Conservation (phyloP, 441 rosid species). For the Erodium texanum region DNA sequence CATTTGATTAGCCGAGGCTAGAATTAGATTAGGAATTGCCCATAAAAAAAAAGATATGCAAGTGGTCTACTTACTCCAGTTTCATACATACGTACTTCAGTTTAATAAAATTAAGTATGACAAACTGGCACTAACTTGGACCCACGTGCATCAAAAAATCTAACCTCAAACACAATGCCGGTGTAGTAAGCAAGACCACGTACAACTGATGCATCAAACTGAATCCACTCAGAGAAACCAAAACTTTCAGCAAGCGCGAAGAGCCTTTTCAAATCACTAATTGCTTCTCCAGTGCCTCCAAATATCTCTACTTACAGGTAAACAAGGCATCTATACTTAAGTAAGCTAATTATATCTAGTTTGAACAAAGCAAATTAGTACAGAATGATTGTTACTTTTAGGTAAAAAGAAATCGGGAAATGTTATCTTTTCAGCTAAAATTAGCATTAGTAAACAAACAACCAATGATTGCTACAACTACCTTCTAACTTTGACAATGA, state of each 20-base stretch:
- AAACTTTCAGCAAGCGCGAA: conserved; percentile 79
- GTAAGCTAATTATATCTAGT: background rate
- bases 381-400: background rate
- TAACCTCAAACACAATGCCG: conserved; percentile 90
- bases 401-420: background rate
- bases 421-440: background rate
- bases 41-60: no score
- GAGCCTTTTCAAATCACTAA: conserved; percentile 62
- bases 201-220: conserved; percentile 88
- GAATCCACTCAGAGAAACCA: conserved; percentile 87
- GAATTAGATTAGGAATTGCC: no score
- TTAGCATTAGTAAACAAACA: background rate
- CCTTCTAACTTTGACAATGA: conserved; percentile 77
- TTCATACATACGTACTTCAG: background rate
- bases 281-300: conserved; percentile 73
- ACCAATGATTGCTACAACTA: conserved; percentile 19
- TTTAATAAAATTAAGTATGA: background rate
- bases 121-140: background rate
- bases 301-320: conserved; percentile 40
- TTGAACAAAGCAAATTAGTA: background rate
- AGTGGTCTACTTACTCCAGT: background rate
- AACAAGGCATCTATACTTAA: background rate
- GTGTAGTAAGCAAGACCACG: conserved; percentile 97
- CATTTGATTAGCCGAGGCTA: no score
- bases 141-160: conserved; percentile 10